Conservation (phyloP, 1,139 yeast species). For the Protomyces inundatus region DNA sequence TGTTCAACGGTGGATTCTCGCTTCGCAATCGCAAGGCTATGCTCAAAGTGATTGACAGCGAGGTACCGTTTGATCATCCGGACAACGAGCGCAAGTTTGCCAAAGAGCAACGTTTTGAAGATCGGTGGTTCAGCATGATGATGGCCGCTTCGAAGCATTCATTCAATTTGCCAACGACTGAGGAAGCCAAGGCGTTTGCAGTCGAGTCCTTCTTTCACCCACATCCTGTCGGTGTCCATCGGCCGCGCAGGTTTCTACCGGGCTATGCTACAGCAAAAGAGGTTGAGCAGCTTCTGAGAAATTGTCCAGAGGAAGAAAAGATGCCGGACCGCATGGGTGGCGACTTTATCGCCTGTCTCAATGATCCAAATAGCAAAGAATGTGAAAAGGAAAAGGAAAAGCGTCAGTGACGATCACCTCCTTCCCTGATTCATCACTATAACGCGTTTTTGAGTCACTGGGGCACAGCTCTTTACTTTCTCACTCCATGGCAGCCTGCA, state of each 20-base stretch:
- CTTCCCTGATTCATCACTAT: too few species aligned
- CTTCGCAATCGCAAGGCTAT: slow-evolving; percentile 10
- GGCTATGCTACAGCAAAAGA: neutral
- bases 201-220: slow-evolving; percentile 15
- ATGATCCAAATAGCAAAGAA: neutral
- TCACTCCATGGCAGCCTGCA: too few species aligned
- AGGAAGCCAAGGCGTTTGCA: slow-evolving; percentile 9
- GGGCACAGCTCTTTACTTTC: too few species aligned
- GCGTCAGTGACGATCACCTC: too few species aligned
- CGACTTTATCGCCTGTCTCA: neutral
- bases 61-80: neutral
- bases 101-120: neutral
- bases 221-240: slow-evolving; percentile 8
- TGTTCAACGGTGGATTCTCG: slow-evolving; percentile 11
- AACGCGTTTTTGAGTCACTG: too few species aligned
- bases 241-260: neutral
- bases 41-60: slow-evolving; percentile 6
- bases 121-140: slow-evolving; percentile 2
- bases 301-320: neutral
- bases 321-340: neutral
- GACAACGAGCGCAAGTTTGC: neutral
- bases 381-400: neutral
- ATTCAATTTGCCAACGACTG: neutral
- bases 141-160: neutral
- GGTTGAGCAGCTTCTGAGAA: neutral